phyloP scores from a whole-genome alignment of 2,329 filamentous ascomycete genomes.

The Hypoxylon sp. region DNA sequence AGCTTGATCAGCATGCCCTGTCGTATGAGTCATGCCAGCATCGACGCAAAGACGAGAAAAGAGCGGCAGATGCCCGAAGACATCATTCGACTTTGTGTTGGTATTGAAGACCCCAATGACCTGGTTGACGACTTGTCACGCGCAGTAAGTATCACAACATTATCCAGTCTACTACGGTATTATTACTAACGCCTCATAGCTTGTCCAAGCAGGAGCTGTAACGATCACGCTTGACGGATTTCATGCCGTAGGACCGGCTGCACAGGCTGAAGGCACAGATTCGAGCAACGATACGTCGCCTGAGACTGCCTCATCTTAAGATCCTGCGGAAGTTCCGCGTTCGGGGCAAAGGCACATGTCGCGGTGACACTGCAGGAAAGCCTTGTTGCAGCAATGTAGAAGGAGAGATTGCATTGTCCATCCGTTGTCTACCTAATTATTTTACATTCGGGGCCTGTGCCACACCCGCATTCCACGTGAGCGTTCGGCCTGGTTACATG shows the following conservation, averaged over 20 bases:
- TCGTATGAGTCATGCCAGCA: conserved; percentile 99
- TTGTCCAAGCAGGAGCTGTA: conserved; percentile 95
- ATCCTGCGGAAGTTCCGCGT: conserved; percentile 39
- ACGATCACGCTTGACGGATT: conserved; percentile 88
- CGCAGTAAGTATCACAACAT: conserved; percentile 75
- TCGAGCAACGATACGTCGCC: conserved; percentile 45
- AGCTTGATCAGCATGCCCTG: conserved; percentile 99
- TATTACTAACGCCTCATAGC: conserved; percentile 63
- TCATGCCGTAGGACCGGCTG: conserved; percentile 66
- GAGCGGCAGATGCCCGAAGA: conserved; percentile 97
- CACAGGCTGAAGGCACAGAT: conserved; percentile 41
- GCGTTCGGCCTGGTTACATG: conserved; percentile 42
- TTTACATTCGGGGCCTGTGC: conserved; percentile 32
- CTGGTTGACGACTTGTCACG: conserved; percentile 92
- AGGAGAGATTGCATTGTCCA: conserved; percentile 34
- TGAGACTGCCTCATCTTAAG: conserved; percentile 44
- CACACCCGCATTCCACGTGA: conserved; percentile 28
- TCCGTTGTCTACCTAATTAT: conserved; percentile 39
- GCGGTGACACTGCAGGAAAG: conserved; percentile 39
- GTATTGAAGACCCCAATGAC: conserved; percentile 94
- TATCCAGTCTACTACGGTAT: conserved; percentile 3
- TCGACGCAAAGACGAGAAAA: conserved; percentile 91
- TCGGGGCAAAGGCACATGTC: conserved; percentile 35
- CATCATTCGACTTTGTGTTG: conserved; percentile 94
- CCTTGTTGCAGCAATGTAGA: conserved; percentile 31